Evolutionary conservation across 2,329 filamentous ascomycete species (phyloP).

Genomic region (Hyphodiscus sp.): DNA sequence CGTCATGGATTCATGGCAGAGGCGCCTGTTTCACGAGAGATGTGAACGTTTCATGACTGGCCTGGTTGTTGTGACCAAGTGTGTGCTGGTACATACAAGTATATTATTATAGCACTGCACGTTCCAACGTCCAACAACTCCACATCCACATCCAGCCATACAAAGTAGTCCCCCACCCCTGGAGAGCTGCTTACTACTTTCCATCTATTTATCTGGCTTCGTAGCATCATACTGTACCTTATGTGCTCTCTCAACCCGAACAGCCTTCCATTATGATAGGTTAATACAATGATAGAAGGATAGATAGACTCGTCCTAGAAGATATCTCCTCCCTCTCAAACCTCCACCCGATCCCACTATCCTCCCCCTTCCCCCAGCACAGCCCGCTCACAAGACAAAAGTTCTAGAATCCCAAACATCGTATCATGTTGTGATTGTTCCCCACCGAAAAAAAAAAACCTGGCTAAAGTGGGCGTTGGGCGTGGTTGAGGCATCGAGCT

Average conservation of each 20-base stretch:
- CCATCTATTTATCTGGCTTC: too few species aligned
- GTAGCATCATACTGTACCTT: too few species aligned
- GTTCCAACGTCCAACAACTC: too few species aligned
- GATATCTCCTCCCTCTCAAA: neutral
- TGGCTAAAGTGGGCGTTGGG: too few species aligned
- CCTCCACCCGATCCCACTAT: too few species aligned
- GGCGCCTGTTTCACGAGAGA: slow-evolving; percentile 23
- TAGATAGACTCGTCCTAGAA: neutral
- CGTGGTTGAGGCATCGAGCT: neutral
- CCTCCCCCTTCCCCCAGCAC: neutral
- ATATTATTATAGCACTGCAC: slow-evolving; percentile 10
- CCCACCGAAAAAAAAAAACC: neutral
- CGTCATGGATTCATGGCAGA: too few species aligned
- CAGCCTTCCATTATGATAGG: too few species aligned
- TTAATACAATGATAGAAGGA: too few species aligned
- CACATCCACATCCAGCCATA: neutral
- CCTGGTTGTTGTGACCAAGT: neutral
- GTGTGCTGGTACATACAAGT: neutral
- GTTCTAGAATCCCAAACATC: neutral
- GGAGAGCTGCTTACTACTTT: too few species aligned
- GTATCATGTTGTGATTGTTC: neutral
- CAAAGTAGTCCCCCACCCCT: too few species aligned
- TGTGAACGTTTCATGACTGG: slow-evolving; percentile 21
- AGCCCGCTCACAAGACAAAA: neutral
- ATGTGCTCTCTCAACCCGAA: too few species aligned